phyloP scores from a whole-genome alignment of 441 rosid genomes.

The Hura crepitans region DNA sequence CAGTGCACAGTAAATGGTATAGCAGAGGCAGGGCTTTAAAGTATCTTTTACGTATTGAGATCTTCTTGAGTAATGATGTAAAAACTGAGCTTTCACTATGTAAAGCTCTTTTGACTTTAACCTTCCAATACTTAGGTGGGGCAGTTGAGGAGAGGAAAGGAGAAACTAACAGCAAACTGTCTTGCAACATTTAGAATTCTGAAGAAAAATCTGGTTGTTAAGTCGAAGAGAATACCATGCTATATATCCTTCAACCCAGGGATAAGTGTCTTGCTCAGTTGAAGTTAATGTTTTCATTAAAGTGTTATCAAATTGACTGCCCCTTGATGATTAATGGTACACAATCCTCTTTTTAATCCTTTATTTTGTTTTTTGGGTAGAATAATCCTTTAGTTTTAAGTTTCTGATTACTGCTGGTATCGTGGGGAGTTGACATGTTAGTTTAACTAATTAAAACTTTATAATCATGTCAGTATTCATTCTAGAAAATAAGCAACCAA shows the following conservation, averaged over 20 bases:
- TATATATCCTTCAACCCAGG: not conserved
- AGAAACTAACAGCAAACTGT: not conserved
- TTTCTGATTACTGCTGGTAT: not conserved
- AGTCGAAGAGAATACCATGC: not conserved
- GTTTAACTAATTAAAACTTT: not conserved
- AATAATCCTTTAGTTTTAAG: not conserved
- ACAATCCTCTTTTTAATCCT: not conserved
- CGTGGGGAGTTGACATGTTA: not conserved
- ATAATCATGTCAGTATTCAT: not conserved
- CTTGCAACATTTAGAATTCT: not conserved
- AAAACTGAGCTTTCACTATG: not conserved
- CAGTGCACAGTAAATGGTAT: not conserved
- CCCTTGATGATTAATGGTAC: not conserved
- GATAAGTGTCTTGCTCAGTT: not conserved
- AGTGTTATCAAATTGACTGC: too few species aligned
- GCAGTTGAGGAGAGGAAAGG: not conserved
- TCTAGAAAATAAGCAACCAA: not conserved
- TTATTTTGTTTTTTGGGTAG: too few species aligned
- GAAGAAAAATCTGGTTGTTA: not conserved
- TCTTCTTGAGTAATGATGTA: not conserved
- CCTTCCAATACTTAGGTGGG: not conserved
- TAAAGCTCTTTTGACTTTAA: not conserved
- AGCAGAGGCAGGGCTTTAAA: not conserved
- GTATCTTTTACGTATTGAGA: not conserved
- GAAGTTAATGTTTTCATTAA: not conserved